Base-by-base conservation (phyloP, 768 basidiomycete genomes). In the Amanita pseudoporphyria region DNA sequence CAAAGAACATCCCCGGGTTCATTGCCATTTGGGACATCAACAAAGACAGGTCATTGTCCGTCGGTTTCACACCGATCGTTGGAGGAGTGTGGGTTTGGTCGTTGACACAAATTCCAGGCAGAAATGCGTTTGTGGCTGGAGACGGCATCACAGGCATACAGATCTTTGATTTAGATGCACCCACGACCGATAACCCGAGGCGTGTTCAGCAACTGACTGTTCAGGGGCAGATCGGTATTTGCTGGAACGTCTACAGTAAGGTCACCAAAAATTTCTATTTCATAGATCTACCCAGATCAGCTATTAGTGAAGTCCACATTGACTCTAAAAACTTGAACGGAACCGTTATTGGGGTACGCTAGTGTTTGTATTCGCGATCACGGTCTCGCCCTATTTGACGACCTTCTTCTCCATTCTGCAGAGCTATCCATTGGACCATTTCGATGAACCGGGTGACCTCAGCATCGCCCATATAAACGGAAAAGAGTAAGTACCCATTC, bases 71-170 rank as follows among this genome's bases (percentile, higher is more conserved):
- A 59, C 66, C 71, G 13, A 54, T 67, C 3, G 46, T 56, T 9
- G 73, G 74, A 18, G 76, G 74, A 5, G 58, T 70, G 1, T 64
- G 74, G n/a, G 73, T 73, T 1, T 78, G 77, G 65, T 69, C 69
- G 14, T 67, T 76, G 69, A 68, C 66, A 5, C 46, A 71, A 37
- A 65, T 73, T 37, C 58, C 67, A 52, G 62, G 64, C 12, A 64
- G 63, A 60, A 64, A 69, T 32, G 69, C 70, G 4, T 58, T 71
- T 44, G 58, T 73, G 6, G 68, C 65, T 3, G 67, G 68, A 0
- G 70, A 72, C 50, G 64, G 69, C 12, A 67, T 63, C 5, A 38
- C 69, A 9, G 70, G 71, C 16, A 67, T 66, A 51, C 66, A 66
- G 45, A 62, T 71, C 43, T 64, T 70, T 47, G 61, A 73, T 40